Conservation (phyloP, 106 monocot genomes). For the Platanthera zijinensis region DNA sequence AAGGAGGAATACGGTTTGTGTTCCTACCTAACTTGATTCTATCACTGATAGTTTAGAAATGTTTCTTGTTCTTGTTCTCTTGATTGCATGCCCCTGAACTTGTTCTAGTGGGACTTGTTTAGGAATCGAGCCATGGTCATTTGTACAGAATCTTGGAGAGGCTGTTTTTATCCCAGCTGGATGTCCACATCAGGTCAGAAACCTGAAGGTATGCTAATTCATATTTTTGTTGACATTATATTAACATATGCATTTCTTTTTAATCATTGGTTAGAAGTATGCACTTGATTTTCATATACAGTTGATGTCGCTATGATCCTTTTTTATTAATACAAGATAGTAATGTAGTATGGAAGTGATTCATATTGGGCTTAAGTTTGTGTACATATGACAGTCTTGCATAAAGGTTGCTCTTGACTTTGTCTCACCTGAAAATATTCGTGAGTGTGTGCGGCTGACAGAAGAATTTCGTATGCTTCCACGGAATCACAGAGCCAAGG, state of each 20-base stretch:
- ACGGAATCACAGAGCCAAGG: slow-evolving; percentile 30
- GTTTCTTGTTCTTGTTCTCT: not conserved
- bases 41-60: not conserved
- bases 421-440: slow-evolving; percentile 41
- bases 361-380: not conserved
- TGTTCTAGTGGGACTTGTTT: not conserved
- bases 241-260: not conserved
- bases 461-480: slow-evolving; percentile 37
- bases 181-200: slow-evolving; percentile 90
- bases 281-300: too few relatives aligned
- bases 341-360: not conserved
- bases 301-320: too few relatives aligned
- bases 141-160: slow-evolving; percentile 79
- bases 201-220: slow-evolving; percentile 53
- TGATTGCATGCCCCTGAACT: not conserved
- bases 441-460: slow-evolving; percentile 24
- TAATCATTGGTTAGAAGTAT: not conserved
- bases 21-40: not conserved
- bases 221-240: not conserved
- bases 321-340: too few relatives aligned
- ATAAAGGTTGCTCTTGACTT: slow-evolving; percentile 48
- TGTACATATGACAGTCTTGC: slow-evolving; percentile 26
- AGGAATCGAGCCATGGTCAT: slow-evolving; percentile 89
- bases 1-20: slow-evolving; percentile 69
- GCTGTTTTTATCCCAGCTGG: slow-evolving; percentile 92